phyloP scores from a whole-genome alignment of 257 asterid genomes.

The Misopates orontium region DNA sequence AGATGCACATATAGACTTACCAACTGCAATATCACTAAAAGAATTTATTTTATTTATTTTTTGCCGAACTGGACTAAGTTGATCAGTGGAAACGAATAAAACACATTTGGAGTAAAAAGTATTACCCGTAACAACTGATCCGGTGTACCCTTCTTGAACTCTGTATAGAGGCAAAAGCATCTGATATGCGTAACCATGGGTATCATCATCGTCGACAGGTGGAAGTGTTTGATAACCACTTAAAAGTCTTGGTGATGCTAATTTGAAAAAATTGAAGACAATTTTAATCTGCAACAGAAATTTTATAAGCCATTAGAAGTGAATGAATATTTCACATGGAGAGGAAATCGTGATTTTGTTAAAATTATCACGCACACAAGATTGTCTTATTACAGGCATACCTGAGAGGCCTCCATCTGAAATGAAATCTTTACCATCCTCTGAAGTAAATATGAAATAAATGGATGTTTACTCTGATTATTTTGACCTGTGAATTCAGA shows the following conservation, averaged over 20 bases:
- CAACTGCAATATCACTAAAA: not conserved
- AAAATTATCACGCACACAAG: not conserved
- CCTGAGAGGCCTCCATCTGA: conserved; percentile 74
- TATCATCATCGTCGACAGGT: conserved; percentile 35
- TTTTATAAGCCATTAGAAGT: conserved; percentile 13
- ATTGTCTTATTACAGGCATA: conserved; percentile 14
- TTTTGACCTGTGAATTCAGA: conserved; percentile 46
- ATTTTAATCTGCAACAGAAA: conserved; percentile 69
- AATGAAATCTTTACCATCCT: conserved; percentile 72
- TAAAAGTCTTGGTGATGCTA: conserved; percentile 62
- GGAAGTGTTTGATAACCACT: conserved; percentile 25
- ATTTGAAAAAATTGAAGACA: conserved; percentile 68
- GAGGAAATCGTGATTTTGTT: not conserved
- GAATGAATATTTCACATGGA: not conserved
- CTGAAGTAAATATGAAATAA: conserved; percentile 73
- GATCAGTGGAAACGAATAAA: not conserved
- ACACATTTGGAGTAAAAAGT: conserved; percentile 11
- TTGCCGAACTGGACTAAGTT: not conserved
- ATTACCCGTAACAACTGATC: conserved; percentile 74
- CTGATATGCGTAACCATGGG: conserved; percentile 58
- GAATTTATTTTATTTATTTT: no score
- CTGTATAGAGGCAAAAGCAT: conserved; percentile 76
- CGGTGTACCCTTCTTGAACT: conserved; percentile 77
- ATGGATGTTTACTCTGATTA: conserved; percentile 40
- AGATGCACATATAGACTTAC: not conserved